phyloP scores from a whole-genome alignment of 176 grass and related monocot genomes.

The maize (Zea mays) region Zm-B73-REFERENCE-NAM-5.0 NC_050104.1:27728001-27728500 shows the following conservation, averaged over 20 bases:
- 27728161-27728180: not conserved
- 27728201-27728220: not conserved
- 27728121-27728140: constrained; percentile 47
- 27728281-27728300: not conserved
- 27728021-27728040: constrained; percentile 28
- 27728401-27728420: constrained; percentile 24
- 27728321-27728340: not conserved
- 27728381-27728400: constrained; percentile 18
- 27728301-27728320: not conserved
- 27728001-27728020: constrained; percentile 33
- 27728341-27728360: constrained; percentile 12
- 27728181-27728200: constrained; percentile 9
- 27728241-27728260: not conserved
- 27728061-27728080: constrained; percentile 52
- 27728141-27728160: not conserved
- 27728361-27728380: not conserved
- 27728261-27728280: not conserved
- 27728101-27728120: constrained; percentile 30
- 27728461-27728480: constrained; percentile 22
- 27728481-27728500: not conserved
- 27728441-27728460: not conserved
- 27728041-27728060: constrained; percentile 57
- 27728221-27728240: constrained; percentile 1
- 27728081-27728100: constrained; percentile 51
- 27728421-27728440: not conserved